phyloP scores from a whole-genome alignment of 202 grass and related monocot species.

The Musa balbisiana region DNA sequence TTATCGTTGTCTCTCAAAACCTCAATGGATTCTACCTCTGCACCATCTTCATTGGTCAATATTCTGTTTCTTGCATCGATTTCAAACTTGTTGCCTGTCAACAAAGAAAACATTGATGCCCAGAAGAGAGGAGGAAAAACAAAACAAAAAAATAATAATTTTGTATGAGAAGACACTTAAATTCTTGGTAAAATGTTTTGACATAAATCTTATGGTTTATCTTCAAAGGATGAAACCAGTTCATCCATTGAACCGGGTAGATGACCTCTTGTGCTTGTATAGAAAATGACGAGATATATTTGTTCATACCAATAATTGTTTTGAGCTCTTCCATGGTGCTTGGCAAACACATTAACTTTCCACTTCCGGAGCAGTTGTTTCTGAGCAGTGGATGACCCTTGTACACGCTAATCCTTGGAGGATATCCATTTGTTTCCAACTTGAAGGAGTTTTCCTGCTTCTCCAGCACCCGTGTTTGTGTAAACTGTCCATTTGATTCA shows the following conservation, averaged over 20 bases:
- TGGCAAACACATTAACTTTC: slow-evolving; percentile 68
- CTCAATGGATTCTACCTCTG: slow-evolving; percentile 65
- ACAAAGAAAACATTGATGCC: slow-evolving; percentile 1
- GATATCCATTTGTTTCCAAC: slow-evolving; percentile 16
- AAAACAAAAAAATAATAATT: neutral
- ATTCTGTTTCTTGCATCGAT: slow-evolving; percentile 26
- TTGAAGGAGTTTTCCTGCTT: neutral
- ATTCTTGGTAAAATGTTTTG: neutral
- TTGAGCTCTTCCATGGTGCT: slow-evolving; percentile 64
- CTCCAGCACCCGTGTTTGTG: slow-evolving; percentile 8
- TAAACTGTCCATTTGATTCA: slow-evolving; percentile 23
- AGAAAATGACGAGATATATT: neutral
- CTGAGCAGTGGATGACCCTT: slow-evolving; percentile 61
- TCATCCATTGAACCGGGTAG: neutral
- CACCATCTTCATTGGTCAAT: slow-evolving; percentile 50
- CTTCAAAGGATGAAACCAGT: neutral
- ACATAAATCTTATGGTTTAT: neutral
- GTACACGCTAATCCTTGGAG: slow-evolving; percentile 63
- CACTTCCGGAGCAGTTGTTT: slow-evolving; percentile 41
- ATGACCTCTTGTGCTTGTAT: neutral
- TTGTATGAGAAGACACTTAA: neutral
- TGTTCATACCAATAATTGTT: slow-evolving; percentile 33
- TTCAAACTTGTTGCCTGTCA: slow-evolving; percentile 58
- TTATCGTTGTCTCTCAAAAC: slow-evolving; percentile 84
- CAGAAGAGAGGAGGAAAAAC: neutral